Conservation (phyloP, 768 basidiomycete genomes). For the Hebeloma cylindrosporum region DNA sequence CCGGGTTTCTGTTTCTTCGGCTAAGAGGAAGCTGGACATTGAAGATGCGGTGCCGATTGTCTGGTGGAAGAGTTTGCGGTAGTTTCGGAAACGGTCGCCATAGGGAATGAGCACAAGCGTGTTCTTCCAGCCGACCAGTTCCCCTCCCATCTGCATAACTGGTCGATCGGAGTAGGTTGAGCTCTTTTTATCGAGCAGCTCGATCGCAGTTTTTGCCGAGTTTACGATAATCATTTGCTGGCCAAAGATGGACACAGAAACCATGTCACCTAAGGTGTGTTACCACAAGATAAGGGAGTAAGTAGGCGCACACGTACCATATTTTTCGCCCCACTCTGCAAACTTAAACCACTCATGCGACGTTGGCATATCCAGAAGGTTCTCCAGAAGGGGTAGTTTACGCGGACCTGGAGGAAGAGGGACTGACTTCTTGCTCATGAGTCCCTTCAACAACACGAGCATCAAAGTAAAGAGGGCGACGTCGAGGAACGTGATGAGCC, state of each 20-base stretch:
- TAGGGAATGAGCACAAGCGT: conserved; percentile 37
- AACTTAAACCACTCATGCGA: conserved; percentile 46
- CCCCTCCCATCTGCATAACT: conserved; percentile 39
- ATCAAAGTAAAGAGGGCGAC: conserved; percentile 14
- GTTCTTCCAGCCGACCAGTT: conserved; percentile 42
- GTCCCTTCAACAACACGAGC: conserved; percentile 19
- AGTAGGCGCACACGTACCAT: conserved; percentile 30
- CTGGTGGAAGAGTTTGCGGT: conserved; percentile 42
- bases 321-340: conserved; percentile 44
- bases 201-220: conserved; percentile 37
- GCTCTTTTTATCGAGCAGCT: conserved; percentile 53
- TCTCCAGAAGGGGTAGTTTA: conserved; percentile 44
- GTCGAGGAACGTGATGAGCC: conserved; percentile 18
- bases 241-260: conserved; percentile 44
- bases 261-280: conserved; percentile 38
- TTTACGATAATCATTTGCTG: conserved; percentile 49
- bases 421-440: conserved; percentile 14
- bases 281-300: not conserved
- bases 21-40: conserved; percentile 38
- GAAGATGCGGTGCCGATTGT: conserved; percentile 38
- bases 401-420: conserved; percentile 48
- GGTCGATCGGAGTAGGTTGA: conserved; percentile 58
- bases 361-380: conserved; percentile 50
- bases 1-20: conserved; percentile 40
- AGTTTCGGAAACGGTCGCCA: conserved; percentile 39